Conservation (phyloP, 345 rosid species). For the Hypericum androsaemum region DNA sequence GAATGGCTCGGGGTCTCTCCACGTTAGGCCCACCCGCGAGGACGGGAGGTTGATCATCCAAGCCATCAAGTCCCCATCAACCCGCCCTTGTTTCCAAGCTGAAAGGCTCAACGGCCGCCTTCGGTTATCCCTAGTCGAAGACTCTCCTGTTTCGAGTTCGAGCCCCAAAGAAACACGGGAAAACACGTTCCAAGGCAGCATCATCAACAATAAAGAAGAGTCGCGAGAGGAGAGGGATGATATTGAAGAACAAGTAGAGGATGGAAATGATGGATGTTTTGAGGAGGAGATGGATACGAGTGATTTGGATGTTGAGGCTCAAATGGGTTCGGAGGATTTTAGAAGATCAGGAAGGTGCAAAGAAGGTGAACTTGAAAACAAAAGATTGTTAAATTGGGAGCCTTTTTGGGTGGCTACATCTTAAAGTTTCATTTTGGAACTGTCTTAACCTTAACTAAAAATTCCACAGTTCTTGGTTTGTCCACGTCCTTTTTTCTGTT, state of each 20-base stretch:
- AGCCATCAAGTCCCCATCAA: slow-evolving; percentile 33
- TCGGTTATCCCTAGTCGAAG: slow-evolving; percentile 32
- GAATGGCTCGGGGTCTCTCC: slow-evolving; percentile 38
- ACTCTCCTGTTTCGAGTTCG: slow-evolving; percentile 18
- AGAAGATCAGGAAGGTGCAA: slow-evolving; percentile 41
- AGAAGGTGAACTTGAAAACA: slow-evolving; percentile 30
- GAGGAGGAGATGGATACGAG: slow-evolving; percentile 12
- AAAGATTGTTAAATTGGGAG: slow-evolving; percentile 46
- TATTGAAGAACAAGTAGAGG: slow-evolving; percentile 14
- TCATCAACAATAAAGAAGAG: not conserved
- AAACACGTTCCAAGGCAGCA: slow-evolving; percentile 5
- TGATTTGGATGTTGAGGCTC: slow-evolving; percentile 23
- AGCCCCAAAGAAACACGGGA: not conserved
- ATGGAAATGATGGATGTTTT: slow-evolving; percentile 11
- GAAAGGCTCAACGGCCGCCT: slow-evolving; percentile 81
- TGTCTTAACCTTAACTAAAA: no score
- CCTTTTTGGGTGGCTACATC: slow-evolving; percentile 47
- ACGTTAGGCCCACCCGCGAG: slow-evolving; percentile 53
- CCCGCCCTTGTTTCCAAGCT: slow-evolving; percentile 31
- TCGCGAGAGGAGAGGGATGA: slow-evolving; percentile 9
- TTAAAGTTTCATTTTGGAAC: no score
- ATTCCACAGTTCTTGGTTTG: no score
- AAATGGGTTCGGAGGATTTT: slow-evolving; percentile 20
- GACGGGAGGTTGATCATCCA: slow-evolving; percentile 56
- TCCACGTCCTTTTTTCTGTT: no score